Conservation (phyloP, 306 rosid genomes). For the Vigna trinervia region DNA sequence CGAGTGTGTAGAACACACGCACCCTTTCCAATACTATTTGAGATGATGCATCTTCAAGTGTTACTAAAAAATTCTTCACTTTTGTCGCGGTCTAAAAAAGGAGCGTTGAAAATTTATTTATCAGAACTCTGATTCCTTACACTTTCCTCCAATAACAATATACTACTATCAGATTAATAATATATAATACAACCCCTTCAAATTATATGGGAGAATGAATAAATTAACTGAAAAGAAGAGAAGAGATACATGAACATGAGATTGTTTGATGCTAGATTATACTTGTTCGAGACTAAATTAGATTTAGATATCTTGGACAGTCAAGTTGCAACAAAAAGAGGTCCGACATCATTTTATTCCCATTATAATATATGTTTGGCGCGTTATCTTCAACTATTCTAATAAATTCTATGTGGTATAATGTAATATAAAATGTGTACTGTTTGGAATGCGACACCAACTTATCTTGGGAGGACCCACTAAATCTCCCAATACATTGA, state of each 20-base stretch:
- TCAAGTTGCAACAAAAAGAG: conserved; percentile 32
- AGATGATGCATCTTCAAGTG: neutral
- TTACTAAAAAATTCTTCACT: neutral
- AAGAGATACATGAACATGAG: conserved; percentile 6
- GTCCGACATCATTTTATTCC: conserved; percentile 27
- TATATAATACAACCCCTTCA: conserved; percentile 23
- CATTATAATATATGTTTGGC: conserved; percentile 32
- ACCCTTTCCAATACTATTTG: too few species aligned
- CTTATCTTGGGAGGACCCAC: conserved; percentile 39
- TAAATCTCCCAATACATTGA: conserved; percentile 46
- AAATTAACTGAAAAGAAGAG: conserved; percentile 13
- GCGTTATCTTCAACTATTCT: conserved; percentile 41
- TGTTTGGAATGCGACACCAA: conserved; percentile 25
- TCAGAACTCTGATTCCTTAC: neutral
- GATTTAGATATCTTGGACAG: neutral
- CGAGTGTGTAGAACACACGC: too few species aligned
- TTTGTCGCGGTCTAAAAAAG: conserved; percentile 6
- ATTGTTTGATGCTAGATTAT: neutral
- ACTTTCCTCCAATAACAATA: neutral
- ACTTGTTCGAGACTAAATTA: too few species aligned
- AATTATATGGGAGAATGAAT: conserved; percentile 36
- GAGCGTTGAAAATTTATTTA: neutral
- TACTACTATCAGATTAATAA: neutral
- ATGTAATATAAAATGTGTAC: neutral
- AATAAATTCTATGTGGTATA: neutral